Conservation (phyloP, 164 flowering plant genomes). For the Malania oleifera region DNA sequence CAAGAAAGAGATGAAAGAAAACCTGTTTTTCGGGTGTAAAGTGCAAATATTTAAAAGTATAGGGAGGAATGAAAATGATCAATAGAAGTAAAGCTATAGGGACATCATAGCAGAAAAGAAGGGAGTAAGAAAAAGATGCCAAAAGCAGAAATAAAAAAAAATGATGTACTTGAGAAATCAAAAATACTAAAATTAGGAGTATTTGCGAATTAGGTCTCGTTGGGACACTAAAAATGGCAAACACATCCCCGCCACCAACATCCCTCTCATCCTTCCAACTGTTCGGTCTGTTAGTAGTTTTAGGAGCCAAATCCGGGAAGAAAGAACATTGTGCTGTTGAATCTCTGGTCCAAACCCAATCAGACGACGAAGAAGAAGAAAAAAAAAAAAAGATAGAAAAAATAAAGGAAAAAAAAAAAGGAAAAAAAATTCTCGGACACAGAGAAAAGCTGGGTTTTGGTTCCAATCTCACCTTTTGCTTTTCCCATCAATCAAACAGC, state of each 20-base stretch:
- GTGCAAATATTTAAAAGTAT: too few relatives aligned
- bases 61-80: too few relatives aligned
- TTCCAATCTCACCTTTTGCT: constrained; percentile 22
- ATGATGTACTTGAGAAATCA: background rate
- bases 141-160: background rate
- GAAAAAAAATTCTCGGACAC: constrained; percentile 9
- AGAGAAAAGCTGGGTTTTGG: constrained; percentile 18
- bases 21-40: too few relatives aligned
- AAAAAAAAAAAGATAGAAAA: background rate
- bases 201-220: background rate
- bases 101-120: background rate
- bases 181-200: constrained; percentile 3
- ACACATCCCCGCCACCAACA: constrained; percentile 11
- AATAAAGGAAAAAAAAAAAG: constrained; percentile 1
- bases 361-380: constrained; percentile 3
- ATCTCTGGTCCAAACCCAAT: constrained; percentile 20
- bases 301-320: constrained; percentile 44
- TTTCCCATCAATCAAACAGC: constrained; percentile 18
- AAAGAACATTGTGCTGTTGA: constrained; percentile 8
- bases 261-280: constrained; percentile 36
- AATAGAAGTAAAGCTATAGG: too few relatives aligned
- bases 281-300: constrained; percentile 38
- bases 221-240: constrained; percentile 27
- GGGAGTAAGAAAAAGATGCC: background rate
- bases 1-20: too few relatives aligned